A percentile compares a stretch with the other conserved stretches of the same genome.
Conservation (phyloP, 305 asterid genomes). For the Fraxinus baroniana region DNA sequence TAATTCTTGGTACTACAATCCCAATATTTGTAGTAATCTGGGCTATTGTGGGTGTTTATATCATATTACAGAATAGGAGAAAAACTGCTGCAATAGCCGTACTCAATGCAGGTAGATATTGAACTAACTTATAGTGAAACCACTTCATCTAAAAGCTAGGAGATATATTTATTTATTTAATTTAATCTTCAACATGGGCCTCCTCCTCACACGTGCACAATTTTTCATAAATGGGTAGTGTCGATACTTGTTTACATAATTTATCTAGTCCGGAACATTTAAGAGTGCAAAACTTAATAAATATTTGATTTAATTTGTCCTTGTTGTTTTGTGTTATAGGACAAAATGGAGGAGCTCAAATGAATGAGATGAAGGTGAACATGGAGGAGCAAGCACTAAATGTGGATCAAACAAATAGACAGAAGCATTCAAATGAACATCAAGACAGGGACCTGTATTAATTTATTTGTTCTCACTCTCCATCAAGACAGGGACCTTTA, state of each 20-base stretch:
- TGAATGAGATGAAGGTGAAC: slow-evolving; percentile 16
- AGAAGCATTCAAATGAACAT: not conserved
- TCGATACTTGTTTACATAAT: not conserved
- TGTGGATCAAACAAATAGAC: not conserved
- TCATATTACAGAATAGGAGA: slow-evolving; percentile 17
- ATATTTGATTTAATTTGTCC: not conserved
- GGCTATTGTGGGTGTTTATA: slow-evolving; percentile 26
- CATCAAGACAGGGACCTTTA: not conserved
- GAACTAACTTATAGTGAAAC: not conserved
- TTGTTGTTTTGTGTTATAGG: slow-evolving; percentile 11
- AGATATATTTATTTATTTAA: not conserved
- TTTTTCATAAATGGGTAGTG: not conserved
- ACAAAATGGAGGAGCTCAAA: slow-evolving; percentile 26
- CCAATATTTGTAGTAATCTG: slow-evolving; percentile 34
- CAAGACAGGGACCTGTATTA: not conserved
- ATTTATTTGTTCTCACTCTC: not conserved
- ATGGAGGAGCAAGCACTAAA: not conserved
- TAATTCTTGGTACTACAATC: slow-evolving; percentile 34
- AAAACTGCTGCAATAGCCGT: slow-evolving; percentile 11
- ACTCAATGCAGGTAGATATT: not conserved
- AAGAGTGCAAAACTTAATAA: not conserved
- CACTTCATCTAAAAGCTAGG: not conserved
- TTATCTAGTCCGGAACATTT: not conserved
- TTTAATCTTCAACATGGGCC: not conserved
- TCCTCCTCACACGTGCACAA: not conserved